Evolutionary conservation across 2,329 filamentous ascomycete genomes (phyloP).

Genomic region (Sclerotinia spermophila): DNA sequence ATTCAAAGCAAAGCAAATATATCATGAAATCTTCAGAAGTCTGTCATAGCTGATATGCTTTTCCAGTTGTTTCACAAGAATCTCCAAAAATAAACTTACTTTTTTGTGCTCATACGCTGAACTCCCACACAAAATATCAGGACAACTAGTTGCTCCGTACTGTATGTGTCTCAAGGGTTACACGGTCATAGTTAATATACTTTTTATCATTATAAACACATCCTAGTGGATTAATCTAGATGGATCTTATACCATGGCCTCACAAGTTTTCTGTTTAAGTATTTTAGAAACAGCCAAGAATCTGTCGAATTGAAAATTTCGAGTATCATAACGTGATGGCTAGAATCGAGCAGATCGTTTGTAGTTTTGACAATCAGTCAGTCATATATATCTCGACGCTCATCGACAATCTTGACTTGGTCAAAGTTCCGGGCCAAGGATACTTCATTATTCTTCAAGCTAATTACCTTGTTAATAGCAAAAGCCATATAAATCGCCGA

Average conservation of each 20-base stretch:
- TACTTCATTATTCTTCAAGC: not conserved
- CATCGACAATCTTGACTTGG: not conserved
- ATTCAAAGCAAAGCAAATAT: not conserved
- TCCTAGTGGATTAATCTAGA: not conserved
- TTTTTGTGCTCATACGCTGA: not conserved
- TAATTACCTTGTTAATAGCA: not conserved
- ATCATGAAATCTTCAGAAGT: not conserved
- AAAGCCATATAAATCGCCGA: not conserved
- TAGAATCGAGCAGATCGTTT: not conserved
- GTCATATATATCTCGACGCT: not conserved
- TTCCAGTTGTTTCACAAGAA: not conserved
- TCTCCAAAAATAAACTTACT: not conserved
- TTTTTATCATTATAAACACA: not conserved
- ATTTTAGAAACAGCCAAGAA: too few species aligned
- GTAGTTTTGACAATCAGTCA: not conserved
- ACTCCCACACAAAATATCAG: not conserved
- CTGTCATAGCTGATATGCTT: not conserved
- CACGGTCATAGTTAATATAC: not conserved
- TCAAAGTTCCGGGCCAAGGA: not conserved
- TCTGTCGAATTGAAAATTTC: too few species aligned
- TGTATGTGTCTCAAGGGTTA: not conserved
- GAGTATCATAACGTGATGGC: too few species aligned
- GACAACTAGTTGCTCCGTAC: not conserved
- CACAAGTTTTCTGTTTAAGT: too few species aligned
- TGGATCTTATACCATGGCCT: too few species aligned